Percentiles rank a stretch among this genome's conserved stretches.
phyloP scores from a whole-genome alignment of 2,329 filamentous ascomycete genomes.

The Fusarium sp. region DNA sequence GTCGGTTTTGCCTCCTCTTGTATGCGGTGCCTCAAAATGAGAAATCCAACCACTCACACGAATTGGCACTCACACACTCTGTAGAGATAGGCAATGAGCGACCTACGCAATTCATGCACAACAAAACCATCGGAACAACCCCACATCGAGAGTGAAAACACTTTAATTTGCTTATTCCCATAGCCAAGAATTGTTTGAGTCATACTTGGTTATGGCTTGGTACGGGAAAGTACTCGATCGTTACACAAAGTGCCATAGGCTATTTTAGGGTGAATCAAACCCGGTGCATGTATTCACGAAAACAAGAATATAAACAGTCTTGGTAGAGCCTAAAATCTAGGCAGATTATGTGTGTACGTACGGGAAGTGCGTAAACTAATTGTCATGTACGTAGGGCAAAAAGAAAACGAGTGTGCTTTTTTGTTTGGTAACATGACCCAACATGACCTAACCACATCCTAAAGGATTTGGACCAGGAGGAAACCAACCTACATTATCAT shows the following conservation, averaged over 20 bases:
- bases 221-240: background rate
- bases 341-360: background rate
- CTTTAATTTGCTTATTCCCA: background rate
- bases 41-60: constrained; percentile 1
- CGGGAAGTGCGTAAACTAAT: background rate
- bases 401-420: background rate
- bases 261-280: background rate
- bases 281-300: constrained; percentile 1
- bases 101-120: constrained; percentile 2
- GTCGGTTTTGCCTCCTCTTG: background rate
- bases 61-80: background rate
- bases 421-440: constrained; percentile 16
- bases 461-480: background rate
- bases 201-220: background rate
- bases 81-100: constrained; percentile 7
- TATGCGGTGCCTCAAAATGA: background rate
- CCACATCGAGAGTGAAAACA: background rate
- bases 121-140: background rate
- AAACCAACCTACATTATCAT: background rate
- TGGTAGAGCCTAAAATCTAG: background rate
- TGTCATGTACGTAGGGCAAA: background rate
- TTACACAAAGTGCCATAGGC: background rate
- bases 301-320: constrained; percentile 1
- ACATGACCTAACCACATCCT: background rate
- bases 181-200: constrained; percentile 3